A percentile compares a stretch with the other conserved stretches of the same genome.
phyloP scores from a whole-genome alignment of 495 filamentous ascomycete species.

The Penicillium lagena region DNA sequence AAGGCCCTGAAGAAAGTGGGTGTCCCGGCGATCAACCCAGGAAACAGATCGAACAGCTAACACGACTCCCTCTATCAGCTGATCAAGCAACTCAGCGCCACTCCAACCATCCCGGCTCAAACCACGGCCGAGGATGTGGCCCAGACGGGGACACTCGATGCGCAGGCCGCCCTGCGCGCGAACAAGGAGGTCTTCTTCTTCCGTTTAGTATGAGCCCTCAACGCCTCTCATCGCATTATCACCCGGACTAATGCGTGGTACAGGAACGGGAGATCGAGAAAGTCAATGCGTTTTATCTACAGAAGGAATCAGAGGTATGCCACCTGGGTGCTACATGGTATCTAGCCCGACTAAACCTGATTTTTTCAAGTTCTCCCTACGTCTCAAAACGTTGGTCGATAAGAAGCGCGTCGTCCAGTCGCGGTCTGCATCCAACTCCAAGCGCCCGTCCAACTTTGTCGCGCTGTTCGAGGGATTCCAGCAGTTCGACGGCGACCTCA shows the following conservation, averaged over 20 bases:
- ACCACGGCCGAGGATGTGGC: constrained; percentile 49
- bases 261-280: constrained; percentile 97
- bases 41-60: background rate
- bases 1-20: constrained; percentile 95
- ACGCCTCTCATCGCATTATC: background rate
- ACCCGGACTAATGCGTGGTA: constrained; percentile 2
- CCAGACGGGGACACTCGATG: constrained; percentile 48
- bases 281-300: constrained; percentile 95
- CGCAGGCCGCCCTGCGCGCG: constrained; percentile 88
- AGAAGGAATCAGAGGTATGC: constrained; percentile 93
- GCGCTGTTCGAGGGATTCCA: constrained; percentile 93
- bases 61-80: constrained; percentile 51
- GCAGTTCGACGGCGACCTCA: constrained; percentile 91
- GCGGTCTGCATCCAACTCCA: constrained; percentile 63
- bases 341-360: constrained; percentile 1
- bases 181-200: constrained; percentile 99
- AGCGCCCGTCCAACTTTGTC: constrained; percentile 84
- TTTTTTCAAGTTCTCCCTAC: constrained; percentile 69
- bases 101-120: constrained; percentile 71
- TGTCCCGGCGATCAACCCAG: background rate
- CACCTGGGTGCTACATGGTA: background rate
- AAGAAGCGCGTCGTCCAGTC: constrained; percentile 88
- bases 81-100: constrained; percentile 94
- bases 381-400: constrained; percentile 83
- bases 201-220: constrained; percentile 59